These are phyloP conservation scores for Botrytis deweyae DNA, from an alignment of 2,329 filamentous ascomycete species.

Conservation along the genomic window DNA sequence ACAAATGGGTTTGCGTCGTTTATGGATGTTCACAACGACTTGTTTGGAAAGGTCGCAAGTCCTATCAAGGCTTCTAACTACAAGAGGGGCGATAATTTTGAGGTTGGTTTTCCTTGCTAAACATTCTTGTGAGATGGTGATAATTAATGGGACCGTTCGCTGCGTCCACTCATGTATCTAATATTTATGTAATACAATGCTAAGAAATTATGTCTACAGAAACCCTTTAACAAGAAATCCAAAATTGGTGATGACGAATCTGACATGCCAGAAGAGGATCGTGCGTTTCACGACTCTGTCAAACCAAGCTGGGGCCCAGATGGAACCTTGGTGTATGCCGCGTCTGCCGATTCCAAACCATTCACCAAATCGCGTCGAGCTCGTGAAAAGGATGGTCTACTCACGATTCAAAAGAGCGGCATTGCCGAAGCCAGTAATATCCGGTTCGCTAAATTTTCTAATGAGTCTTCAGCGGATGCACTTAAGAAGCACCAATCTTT, in stretches of 20 bases:
- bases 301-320: slow-evolving; percentile 78
- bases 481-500: slow-evolving; percentile 55
- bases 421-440: slow-evolving; percentile 64
- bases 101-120: slow-evolving; percentile 72
- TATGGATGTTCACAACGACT: slow-evolving; percentile 94
- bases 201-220: slow-evolving; percentile 61
- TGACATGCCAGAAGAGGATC: slow-evolving; percentile 62
- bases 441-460: slow-evolving; percentile 62
- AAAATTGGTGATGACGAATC: slow-evolving; percentile 64
- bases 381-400: slow-evolving; percentile 46
- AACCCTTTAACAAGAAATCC: slow-evolving; percentile 78
- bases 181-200: slow-evolving; percentile 42
- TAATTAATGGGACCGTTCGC: slow-evolving; percentile 34
- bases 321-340: slow-evolving; percentile 68
- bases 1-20: slow-evolving; percentile 75
- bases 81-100: slow-evolving; percentile 67
- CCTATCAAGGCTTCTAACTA: slow-evolving; percentile 54
- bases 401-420: slow-evolving; percentile 54
- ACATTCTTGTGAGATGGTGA: slow-evolving; percentile 21
- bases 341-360: slow-evolving; percentile 43
- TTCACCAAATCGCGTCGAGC: slow-evolving; percentile 35
- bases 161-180: slow-evolving; percentile 41
- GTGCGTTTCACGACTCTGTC: slow-evolving; percentile 67
- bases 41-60: slow-evolving; percentile 73
- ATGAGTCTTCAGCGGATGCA: slow-evolving; percentile 56